Percentiles rank a stretch among this genome's conserved stretches.
phyloP scores from a whole-genome alignment of 306 rosid genomes.

The Luffa aegyptiaca region DNA sequence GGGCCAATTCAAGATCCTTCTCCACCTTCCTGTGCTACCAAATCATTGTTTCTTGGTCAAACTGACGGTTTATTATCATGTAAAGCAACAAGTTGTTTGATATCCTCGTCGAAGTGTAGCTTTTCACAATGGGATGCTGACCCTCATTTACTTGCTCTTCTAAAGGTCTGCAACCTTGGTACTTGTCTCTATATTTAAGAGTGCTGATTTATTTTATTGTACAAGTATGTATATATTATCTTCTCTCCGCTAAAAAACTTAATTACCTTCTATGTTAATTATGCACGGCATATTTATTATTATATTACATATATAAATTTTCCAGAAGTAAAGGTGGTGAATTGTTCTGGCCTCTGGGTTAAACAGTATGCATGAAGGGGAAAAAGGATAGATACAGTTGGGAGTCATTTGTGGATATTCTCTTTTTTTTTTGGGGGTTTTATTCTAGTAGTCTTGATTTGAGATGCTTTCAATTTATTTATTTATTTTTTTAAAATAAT shows the following conservation, averaged over 20 bases:
- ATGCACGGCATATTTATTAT: not conserved
- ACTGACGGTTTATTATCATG: constrained; percentile 65
- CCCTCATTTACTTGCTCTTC: constrained; percentile 57
- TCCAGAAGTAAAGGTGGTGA: not conserved
- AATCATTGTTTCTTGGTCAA: constrained; percentile 58
- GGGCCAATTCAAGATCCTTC: constrained; percentile 98
- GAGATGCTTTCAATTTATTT: no score
- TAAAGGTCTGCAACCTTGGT: constrained; percentile 49
- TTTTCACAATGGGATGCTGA: constrained; percentile 79
- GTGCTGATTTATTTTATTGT: not conserved
- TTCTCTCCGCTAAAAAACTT: not conserved
- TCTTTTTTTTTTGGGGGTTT: no score
- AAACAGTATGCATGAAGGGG: not conserved
- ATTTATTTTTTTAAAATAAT: no score
- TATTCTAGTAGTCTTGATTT: no score
- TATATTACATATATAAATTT: not conserved
- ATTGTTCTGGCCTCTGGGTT: not conserved
- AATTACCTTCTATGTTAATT: not conserved
- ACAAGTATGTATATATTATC: not conserved
- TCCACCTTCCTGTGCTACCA: constrained; percentile 57
- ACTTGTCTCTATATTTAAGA: not conserved
- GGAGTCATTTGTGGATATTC: not conserved
- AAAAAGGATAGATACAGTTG: not conserved
- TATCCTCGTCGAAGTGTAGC: constrained; percentile 63
- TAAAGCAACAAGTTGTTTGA: constrained; percentile 67